Base-by-base conservation (phyloP, 2,329 filamentous ascomycete species). In the Clarireedia monteithiana region DNA sequence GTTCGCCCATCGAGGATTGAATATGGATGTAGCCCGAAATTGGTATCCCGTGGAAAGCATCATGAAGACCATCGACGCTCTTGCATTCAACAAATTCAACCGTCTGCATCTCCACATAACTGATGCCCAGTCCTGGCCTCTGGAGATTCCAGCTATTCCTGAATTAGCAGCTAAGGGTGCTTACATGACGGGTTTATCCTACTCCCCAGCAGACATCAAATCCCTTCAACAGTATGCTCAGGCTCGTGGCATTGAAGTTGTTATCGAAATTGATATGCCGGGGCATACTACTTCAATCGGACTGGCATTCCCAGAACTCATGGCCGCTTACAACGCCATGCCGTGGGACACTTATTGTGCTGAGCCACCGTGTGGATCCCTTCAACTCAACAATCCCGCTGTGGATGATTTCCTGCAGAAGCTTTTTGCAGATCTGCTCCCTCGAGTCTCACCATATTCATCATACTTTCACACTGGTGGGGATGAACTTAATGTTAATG, bases 381-480 rank as follows among this genome's bases (percentile, higher is more conserved):
- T 95, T 59, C 89, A 88, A 69, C 79, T 96, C 55, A 92, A 94
- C 71, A 84, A 83, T 53, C 73, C 82, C 1, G 78, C 73, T 1
- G 89, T 94, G 1, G 79, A 85, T 63, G 72, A 77, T 1, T 95
- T 95, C 69, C 70, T 95, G 10, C 80, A 86, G 56, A 85, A 71
- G 39, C 72, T 95, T 14, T 86, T 90, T 63, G 77, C 77, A n/a
- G 91, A 95, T 67, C 68, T 95, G 24, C 74, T 95, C 53, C 89
- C 90, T 14, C 79, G 89, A 27, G 70, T 91, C 10, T 73, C 75
- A 7, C 83, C 85, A 0, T 89, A 89, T 69, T 78, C 85, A 2
- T 74, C 82, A 6, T 82, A 92, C 72, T 95, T 92, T 75, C 90
- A 95, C 72, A 88, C 88, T 1, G 91, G 91, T 46, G 91, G 91